phyloP scores from a whole-genome alignment of 2,329 filamentous ascomycete species.

The Clathrospora elynae region DNA sequence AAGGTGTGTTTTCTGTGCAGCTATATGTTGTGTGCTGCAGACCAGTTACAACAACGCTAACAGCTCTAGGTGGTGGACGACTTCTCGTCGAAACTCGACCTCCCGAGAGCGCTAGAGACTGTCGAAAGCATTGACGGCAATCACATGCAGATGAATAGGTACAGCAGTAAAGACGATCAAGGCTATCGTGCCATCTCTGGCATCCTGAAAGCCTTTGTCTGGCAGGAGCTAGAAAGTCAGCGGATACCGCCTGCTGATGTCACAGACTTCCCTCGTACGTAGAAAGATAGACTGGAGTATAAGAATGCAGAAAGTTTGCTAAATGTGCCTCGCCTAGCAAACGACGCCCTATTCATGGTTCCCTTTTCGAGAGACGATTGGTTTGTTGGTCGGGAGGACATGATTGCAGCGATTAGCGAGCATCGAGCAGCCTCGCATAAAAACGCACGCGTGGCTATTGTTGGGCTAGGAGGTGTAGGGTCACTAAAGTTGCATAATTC shows the following conservation, averaged over 20 bases:
- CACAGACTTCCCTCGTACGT: conserved; percentile 11
- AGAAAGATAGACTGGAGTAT: conserved; percentile 5
- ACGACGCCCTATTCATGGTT: conserved; percentile 12
- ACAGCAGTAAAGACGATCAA: conserved; percentile 32
- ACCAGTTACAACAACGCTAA: conserved; percentile 14
- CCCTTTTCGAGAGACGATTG: conserved; percentile 15
- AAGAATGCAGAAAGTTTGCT: conserved; percentile 7
- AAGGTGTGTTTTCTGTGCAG: conserved; percentile 2
- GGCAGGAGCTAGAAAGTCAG: conserved; percentile 10
- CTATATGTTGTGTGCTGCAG: conserved; percentile 4
- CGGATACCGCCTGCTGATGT: background rate
- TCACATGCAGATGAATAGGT: conserved; percentile 49
- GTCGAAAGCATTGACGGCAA: conserved; percentile 51
- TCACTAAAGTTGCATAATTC: background rate
- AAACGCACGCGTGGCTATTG: conserved; percentile 17
- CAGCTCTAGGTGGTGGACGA: conserved; percentile 46
- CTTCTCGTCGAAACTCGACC: conserved; percentile 50
- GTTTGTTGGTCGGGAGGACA: conserved; percentile 18
- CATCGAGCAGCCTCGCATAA: conserved; percentile 2
- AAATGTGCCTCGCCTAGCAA: conserved; percentile 5
- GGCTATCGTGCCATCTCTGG: conserved; percentile 39
- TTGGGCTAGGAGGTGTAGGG: conserved; percentile 10
- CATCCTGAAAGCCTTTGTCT: conserved; percentile 35
- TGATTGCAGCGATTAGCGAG: conserved; percentile 10
- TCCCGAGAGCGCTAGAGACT: conserved; percentile 41